Conservation (phyloP, 2,329 filamentous ascomycete species). For the Dothiorella sarmentorum region DNA sequence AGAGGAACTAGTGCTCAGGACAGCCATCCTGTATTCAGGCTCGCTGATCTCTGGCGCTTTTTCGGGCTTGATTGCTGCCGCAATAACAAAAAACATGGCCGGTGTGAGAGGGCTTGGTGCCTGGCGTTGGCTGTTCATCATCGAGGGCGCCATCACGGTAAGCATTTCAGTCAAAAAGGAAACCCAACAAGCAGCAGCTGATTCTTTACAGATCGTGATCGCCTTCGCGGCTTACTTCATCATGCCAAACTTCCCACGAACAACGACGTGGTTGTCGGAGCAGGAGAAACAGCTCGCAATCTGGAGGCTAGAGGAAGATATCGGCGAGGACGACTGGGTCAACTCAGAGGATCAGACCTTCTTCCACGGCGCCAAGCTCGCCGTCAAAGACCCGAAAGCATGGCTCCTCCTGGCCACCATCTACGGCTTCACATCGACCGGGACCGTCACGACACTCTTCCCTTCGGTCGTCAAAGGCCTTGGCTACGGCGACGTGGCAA, state of each 20-base stretch:
- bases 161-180: no score
- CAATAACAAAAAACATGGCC: constrained; percentile 44
- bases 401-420: constrained; percentile 36
- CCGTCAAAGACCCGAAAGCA: constrained; percentile 32
- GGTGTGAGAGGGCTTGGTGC: constrained; percentile 28
- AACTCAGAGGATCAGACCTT: constrained; percentile 29
- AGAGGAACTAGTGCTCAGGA: constrained; percentile 49
- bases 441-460: constrained; percentile 33
- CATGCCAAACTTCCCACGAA: constrained; percentile 8
- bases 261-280: not conserved
- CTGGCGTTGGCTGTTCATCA: constrained; percentile 34
- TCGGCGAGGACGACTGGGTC: constrained; percentile 32
- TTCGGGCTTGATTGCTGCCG: constrained; percentile 53
- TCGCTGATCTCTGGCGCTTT: constrained; percentile 51
- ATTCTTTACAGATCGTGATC: not conserved
- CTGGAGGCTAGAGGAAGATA: constrained; percentile 32
- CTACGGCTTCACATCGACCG: constrained; percentile 35
- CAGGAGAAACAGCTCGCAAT: constrained; percentile 1
- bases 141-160: constrained; percentile 6
- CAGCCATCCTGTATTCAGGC: constrained; percentile 52
- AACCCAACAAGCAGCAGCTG: not conserved
- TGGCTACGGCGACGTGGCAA: constrained; percentile 31
- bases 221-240: not conserved
- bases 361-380: constrained; percentile 32
- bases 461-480: constrained; percentile 28